Evolutionary conservation across 371 early-diverging fungal species (phyloP).

Genomic region (Choanephora cucurbitarum): DNA sequence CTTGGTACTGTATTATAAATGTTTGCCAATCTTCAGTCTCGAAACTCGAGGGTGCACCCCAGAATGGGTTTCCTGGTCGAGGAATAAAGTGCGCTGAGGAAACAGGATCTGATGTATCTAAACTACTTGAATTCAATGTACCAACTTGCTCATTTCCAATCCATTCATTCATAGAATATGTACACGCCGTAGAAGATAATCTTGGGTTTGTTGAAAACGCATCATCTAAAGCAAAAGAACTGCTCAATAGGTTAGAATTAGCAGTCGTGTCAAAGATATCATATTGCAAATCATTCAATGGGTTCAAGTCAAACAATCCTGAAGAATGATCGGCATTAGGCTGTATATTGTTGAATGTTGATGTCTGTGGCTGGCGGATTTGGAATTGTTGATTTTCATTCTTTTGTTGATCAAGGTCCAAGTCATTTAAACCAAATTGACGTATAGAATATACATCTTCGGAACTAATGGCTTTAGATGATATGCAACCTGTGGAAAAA

Average conservation of each 20-base stretch:
- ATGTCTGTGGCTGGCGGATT: neutral
- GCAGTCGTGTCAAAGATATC: neutral
- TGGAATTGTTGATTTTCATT: neutral
- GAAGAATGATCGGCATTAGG: too few relatives aligned
- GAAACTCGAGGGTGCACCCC: conserved; percentile 45
- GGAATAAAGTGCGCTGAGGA: conserved; percentile 22
- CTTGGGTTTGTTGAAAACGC: too few relatives aligned
- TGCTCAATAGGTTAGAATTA: neutral
- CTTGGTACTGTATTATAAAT: conserved; percentile 21
- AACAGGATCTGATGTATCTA: neutral
- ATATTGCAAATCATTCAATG: too few relatives aligned
- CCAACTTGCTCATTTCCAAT: neutral
- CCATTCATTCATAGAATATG: neutral
- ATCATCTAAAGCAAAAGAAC: too few relatives aligned
- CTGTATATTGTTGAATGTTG: neutral
- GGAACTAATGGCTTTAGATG: too few relatives aligned
- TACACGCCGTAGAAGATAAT: too few relatives aligned
- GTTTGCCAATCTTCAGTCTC: conserved; percentile 45
- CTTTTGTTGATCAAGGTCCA: neutral
- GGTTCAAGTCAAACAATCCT: too few relatives aligned
- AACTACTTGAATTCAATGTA: neutral
- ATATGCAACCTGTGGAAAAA: neutral
- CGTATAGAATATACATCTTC: conserved; percentile 14
- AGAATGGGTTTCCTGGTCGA: conserved; percentile 45
- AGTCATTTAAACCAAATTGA: conserved; percentile 16